Conservation (phyloP, 441 rosid genomes). For the Euphorbia celastroides region DNA sequence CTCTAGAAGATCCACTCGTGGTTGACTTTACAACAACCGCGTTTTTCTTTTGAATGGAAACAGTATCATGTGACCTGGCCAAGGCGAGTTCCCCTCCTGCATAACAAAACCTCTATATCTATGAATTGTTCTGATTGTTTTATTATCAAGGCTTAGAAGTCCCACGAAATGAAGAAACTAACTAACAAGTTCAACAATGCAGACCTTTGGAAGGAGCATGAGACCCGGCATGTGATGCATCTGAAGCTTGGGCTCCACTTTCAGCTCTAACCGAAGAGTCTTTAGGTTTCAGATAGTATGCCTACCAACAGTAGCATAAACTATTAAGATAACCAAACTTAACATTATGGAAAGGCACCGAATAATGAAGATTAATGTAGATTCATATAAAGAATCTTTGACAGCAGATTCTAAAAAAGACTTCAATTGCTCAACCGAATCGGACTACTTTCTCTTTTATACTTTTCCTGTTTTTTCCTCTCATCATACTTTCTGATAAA, state of each 20-base stretch:
- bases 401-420: neutral
- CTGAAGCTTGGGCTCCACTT: conserved; percentile 45
- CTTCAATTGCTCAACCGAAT: neutral
- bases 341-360: neutral
- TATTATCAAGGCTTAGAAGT: neutral
- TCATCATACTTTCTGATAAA: neutral
- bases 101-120: neutral
- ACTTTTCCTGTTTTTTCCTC: neutral
- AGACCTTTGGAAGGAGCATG: conserved; percentile 15
- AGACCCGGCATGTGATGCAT: conserved; percentile 42
- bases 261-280: conserved; percentile 51
- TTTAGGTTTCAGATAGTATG: conserved; percentile 50
- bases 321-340: too few species aligned
- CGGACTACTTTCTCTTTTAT: neutral
- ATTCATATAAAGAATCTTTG: too few species aligned
- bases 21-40: conserved; percentile 43
- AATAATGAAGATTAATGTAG: conserved; percentile 8
- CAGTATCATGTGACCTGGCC: conserved; percentile 21
- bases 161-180: conserved; percentile 14
- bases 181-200: conserved; percentile 10
- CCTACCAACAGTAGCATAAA: conserved; percentile 37
- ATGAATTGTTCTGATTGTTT: neutral
- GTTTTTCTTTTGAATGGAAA: conserved; percentile 32
- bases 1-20: conserved; percentile 80
- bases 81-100: conserved; percentile 36